Conservation (phyloP, 768 basidiomycete genomes). For the Suillus paluster region DNA sequence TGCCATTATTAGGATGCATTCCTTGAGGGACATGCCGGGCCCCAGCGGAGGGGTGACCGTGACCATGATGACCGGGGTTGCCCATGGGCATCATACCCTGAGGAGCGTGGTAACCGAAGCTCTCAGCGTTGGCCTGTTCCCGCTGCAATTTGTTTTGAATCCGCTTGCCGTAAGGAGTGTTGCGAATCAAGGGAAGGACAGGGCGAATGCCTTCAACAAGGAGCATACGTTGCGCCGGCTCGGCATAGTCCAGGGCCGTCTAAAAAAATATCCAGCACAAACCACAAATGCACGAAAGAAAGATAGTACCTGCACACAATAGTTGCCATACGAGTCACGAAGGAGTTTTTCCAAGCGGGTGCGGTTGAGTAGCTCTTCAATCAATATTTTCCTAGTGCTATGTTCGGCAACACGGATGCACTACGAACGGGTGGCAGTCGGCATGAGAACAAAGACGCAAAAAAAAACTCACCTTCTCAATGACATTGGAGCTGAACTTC, state of each 20-base stretch:
- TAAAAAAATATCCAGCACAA: constrained; percentile 39
- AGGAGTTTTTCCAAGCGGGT: constrained; percentile 93
- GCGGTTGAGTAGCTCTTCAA: constrained; percentile 94
- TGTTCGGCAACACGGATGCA: constrained; percentile 96
- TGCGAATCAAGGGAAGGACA: constrained; percentile 97
- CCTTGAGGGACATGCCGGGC: constrained; percentile 62
- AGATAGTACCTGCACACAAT: constrained; percentile 80
- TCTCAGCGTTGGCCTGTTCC: constrained; percentile 79
- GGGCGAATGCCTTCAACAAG: constrained; percentile 98
- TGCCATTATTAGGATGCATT: constrained; percentile 54
- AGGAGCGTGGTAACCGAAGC: constrained; percentile 60
- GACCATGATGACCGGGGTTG: constrained; percentile 45
- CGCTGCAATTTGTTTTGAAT: constrained; percentile 99
- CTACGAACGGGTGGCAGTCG: constrained; percentile 33
- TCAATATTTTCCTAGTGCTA: constrained; percentile 89
- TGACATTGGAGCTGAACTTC: constrained; percentile 99
- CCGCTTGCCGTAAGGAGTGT: constrained; percentile 98
- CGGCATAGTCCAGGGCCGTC: constrained; percentile 98
- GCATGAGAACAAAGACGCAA: constrained; percentile 5
- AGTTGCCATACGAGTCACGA: constrained; percentile 96
- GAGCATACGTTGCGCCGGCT: constrained; percentile 87
- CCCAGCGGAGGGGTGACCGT: constrained; percentile 41
- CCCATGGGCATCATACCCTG: constrained; percentile 63
- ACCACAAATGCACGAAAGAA: constrained; percentile 8
- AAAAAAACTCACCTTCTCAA: constrained; percentile 74